phyloP scores from a whole-genome alignment of 441 rosid species.

The Capsella rubella region DNA sequence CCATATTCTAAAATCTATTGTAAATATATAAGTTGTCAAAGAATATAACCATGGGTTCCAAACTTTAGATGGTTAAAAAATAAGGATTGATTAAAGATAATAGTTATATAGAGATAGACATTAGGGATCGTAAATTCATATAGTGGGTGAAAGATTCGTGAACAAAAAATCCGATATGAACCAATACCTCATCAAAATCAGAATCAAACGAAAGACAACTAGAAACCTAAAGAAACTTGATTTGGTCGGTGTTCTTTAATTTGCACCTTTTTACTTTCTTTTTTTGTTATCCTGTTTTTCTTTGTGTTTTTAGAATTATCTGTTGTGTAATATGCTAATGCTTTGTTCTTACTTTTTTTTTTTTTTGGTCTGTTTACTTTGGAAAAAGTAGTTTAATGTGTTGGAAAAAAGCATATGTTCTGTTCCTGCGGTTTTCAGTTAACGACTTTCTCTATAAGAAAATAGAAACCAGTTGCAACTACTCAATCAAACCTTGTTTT shows the following conservation, averaged over 20 bases:
- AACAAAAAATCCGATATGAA: background rate
- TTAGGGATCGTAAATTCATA: too few species aligned
- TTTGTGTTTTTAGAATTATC: background rate
- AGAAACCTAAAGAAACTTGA: background rate
- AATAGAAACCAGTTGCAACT: constrained; percentile 15
- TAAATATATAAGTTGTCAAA: background rate
- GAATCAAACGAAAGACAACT: constrained; percentile 18
- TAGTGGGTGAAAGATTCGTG: constrained; percentile 5
- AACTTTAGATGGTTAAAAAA: too few species aligned
- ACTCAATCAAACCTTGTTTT: constrained; percentile 22
- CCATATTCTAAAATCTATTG: background rate
- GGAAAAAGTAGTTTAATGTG: constrained; percentile 39
- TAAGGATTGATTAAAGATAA: background rate
- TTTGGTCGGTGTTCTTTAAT: constrained; percentile 15
- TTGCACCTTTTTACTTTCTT: constrained; percentile 14
- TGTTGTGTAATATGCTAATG: constrained; percentile 23
- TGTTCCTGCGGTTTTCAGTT: constrained; percentile 46
- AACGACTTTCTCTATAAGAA: constrained; percentile 22
- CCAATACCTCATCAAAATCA: constrained; percentile 4
- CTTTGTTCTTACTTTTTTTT: constrained; percentile 23
- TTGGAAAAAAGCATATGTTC: constrained; percentile 43
- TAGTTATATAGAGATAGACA: background rate
- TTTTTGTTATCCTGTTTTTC: background rate
- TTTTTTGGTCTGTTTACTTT: constrained; percentile 19
- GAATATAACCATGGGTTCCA: background rate